Evolutionary conservation across 2,329 filamentous ascomycete species (phyloP), one percentile per base, ranked within the genome.

Genomic region (Fusarium pilosicola): DNA sequence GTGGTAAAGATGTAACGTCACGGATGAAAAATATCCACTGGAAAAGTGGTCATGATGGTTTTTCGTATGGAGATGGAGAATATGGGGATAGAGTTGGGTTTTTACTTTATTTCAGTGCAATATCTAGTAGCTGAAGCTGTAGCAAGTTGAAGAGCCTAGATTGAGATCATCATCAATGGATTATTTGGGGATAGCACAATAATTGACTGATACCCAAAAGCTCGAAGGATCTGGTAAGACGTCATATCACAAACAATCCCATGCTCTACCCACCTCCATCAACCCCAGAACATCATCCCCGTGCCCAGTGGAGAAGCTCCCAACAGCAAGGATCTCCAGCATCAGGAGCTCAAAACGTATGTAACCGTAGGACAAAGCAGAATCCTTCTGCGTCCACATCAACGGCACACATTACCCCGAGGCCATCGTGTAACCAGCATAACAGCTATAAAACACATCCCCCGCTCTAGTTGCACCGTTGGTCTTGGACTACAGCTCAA

Each of bases 1-100:
- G 64, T 38, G 32, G n/a, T 63, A 52, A 42, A 46, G 24, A 72
- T 72, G 69, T 62, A 72, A 72, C 64, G 64, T 72, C 44, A 41
- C 64, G 38, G 68, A 62, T 36, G 45, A 26, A 17, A 26, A n/a
- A 34, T 18, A 24, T 42, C 26, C 39, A 52, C 46, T 34, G 39
- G 34, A 52, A 62, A 59, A 30, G 41, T 46, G 52, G 51, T 46
- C 46, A 74, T n/a, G 22, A 48, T 24, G 15, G 32, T 3, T 59
- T 58, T 51, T 41, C 34, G 36, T 41, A 55, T 48, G 46, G 36
- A 38, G 30, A 51, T 28, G 28, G 28, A 52, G 42, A 51, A 51
- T 41, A 73, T 30, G 60, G 70, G 46, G 60, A 49, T 58, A 44
- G 30, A 71, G 51, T 38, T 44, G 32, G 41, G 45, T 1, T 20